Conservation (phyloP, 2,329 filamentous ascomycete genomes). For the Diaporthe vexans region DNA sequence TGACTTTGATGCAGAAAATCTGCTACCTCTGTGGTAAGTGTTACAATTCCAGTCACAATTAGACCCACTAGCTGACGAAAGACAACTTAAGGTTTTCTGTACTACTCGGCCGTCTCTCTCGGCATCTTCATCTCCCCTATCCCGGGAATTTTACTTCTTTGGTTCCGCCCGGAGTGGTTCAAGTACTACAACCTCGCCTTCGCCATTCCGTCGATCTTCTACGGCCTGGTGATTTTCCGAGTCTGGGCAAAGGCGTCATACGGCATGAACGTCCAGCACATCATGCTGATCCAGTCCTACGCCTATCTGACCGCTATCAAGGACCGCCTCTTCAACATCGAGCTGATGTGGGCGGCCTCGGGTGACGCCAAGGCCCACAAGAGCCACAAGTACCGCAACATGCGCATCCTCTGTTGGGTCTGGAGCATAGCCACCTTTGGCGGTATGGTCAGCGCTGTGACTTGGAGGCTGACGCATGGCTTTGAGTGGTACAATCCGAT, state of each 20-base stretch:
- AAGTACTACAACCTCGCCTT: conserved; percentile 61
- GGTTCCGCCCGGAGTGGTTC: conserved; percentile 56
- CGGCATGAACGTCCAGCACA: conserved; percentile 58
- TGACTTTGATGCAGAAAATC: conserved; percentile 56
- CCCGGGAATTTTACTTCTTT: conserved; percentile 56
- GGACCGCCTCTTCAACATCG: conserved; percentile 55
- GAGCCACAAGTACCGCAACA: conserved; percentile 59
- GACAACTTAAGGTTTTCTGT: conserved; percentile 49
- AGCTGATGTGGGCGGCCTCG: conserved; percentile 56
- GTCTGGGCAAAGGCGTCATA: conserved; percentile 57
- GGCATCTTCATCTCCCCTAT: conserved; percentile 57
- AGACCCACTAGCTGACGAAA: fast-evolving
- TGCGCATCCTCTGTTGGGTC: conserved; percentile 55
- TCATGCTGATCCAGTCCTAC: conserved; percentile 57
- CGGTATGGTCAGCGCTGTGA: conserved; percentile 52
- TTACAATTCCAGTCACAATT: background rate
- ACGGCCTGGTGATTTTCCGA: conserved; percentile 55
- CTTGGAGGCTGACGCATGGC: conserved; percentile 51
- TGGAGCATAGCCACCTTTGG: conserved; percentile 54
- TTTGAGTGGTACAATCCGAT: conserved; percentile 57
- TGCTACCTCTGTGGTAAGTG: conserved; percentile 56
- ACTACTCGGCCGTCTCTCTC: conserved; percentile 57
- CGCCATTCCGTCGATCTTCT: conserved; percentile 56
- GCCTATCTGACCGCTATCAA: conserved; percentile 59
- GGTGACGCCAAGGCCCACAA: conserved; percentile 57